phyloP scores from a whole-genome alignment of 2,329 filamentous ascomycete genomes.

The Fusarium luffae region DNA sequence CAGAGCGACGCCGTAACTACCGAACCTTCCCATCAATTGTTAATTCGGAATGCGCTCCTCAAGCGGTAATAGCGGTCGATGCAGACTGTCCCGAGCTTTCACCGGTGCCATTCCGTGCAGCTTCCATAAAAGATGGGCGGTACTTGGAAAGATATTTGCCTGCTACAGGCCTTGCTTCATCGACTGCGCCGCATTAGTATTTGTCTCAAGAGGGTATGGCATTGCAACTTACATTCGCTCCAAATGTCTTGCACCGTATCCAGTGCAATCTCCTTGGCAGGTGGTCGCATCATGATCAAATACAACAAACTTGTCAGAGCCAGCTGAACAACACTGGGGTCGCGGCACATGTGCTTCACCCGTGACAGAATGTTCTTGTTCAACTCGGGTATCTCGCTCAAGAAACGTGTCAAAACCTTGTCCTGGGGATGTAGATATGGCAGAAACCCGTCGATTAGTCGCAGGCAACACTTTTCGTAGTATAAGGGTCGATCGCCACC shows the following conservation, averaged over 20 bases:
- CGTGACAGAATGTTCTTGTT: constrained; percentile 76
- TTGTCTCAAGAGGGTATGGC: background rate
- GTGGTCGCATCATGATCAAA: constrained; percentile 74
- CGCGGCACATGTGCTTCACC: constrained; percentile 74
- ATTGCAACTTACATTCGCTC: constrained; percentile 67
- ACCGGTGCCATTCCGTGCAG: constrained; percentile 43
- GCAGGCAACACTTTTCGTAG: constrained; percentile 83
- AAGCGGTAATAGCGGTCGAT: constrained; percentile 49
- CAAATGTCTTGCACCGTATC: constrained; percentile 75
- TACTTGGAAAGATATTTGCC: constrained; percentile 71
- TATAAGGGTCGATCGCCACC: constrained; percentile 65
- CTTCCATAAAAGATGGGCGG: constrained; percentile 63
- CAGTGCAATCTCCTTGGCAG: constrained; percentile 70
- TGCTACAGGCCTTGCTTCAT: constrained; percentile 71
- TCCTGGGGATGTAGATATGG: constrained; percentile 93
- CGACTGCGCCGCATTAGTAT: constrained; percentile 56
- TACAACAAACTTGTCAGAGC: constrained; percentile 74
- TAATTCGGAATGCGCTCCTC: constrained; percentile 13
- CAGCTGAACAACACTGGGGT: constrained; percentile 72
- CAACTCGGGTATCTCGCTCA: constrained; percentile 90
- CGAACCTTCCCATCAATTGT: background rate
- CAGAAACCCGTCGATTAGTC: constrained; percentile 87
- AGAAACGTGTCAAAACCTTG: constrained; percentile 87
- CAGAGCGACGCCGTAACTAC: background rate
- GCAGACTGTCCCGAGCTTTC: constrained; percentile 35